Evolutionary conservation across 2,329 filamentous ascomycete species (phyloP).

Genomic region (Cadophora sp.): DNA sequence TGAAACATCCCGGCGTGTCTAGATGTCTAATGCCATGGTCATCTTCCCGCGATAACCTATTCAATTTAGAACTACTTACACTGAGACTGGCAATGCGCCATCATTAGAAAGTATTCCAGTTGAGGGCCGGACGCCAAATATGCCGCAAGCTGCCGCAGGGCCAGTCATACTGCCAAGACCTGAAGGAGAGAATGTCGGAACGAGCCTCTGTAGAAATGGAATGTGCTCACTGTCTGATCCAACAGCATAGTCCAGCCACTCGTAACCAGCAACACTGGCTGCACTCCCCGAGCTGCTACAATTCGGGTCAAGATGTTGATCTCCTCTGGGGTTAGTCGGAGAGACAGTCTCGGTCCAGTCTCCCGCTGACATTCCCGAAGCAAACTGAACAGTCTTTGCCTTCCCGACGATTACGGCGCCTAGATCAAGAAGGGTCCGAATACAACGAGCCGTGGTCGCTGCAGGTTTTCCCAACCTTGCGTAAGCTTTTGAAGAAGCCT

Average conservation of each 20-base stretch:
- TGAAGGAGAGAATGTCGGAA: conserved; percentile 9
- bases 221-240: conserved; percentile 50
- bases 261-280: conserved; percentile 50
- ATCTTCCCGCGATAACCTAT: neutral
- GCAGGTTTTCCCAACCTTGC: conserved; percentile 55
- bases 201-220: neutral
- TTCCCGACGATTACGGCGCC: conserved; percentile 63
- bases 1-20: conserved; percentile 34
- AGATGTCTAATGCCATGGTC: conserved; percentile 20
- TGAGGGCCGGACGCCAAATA: conserved; percentile 30
- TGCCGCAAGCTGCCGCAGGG: conserved; percentile 30
- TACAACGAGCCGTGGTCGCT: conserved; percentile 53
- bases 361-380: conserved; percentile 38
- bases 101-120: conserved; percentile 16
- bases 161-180: conserved; percentile 43
- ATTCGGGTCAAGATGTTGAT: conserved; percentile 52
- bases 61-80: conserved; percentile 11
- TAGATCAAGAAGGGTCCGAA: conserved; percentile 61
- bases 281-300: conserved; percentile 55
- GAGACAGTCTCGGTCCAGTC: conserved; percentile 52
- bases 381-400: conserved; percentile 56
- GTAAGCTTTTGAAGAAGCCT: conserved; percentile 63
- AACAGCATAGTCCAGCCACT: conserved; percentile 56
- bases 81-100: conserved; percentile 27
- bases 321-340: conserved; percentile 52